Conservation (phyloP, 129 eudicot species). For the Flaveria trinervia region DNA sequence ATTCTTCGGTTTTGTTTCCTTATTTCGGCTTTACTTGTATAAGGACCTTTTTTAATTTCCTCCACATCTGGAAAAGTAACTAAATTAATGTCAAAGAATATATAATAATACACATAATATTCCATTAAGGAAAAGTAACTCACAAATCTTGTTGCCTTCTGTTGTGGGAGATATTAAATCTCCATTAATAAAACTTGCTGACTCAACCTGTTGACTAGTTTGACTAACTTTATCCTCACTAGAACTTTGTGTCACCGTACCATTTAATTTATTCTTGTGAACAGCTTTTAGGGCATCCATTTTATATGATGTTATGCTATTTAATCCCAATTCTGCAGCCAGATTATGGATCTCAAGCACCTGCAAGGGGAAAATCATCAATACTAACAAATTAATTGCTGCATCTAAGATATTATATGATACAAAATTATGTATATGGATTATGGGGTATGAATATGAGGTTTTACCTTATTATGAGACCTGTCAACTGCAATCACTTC, state of each 20-base stretch:
- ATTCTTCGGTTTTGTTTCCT: slow-evolving; percentile 49
- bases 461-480: slow-evolving; percentile 95
- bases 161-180: slow-evolving; percentile 19
- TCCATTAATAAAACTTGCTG: slow-evolving; percentile 20
- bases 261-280: slow-evolving; percentile 34
- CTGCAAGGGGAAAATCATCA: slow-evolving; percentile 36
- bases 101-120: neutral
- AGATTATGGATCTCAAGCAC: slow-evolving; percentile 73
- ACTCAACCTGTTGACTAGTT: slow-evolving; percentile 28
- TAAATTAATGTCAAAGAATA: slow-evolving; percentile 17
- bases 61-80: slow-evolving; percentile 40
- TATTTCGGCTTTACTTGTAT: slow-evolving; percentile 45
- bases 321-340: slow-evolving; percentile 81
- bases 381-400: neutral
- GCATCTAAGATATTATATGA: neutral
- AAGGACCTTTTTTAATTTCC: slow-evolving; percentile 36
- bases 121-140: slow-evolving; percentile 14
- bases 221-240: slow-evolving; percentile 29
- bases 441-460: neutral
- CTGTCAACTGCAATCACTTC: slow-evolving; percentile 86
- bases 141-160: slow-evolving; percentile 20
- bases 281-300: slow-evolving; percentile 93
- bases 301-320: slow-evolving; percentile 69
- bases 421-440: neutral
- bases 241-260: slow-evolving; percentile 16